A percentile compares a stretch with the other conserved stretches of the same genome.
Conservation (phyloP, 805 yeast species). For the Dipodascus albidus region DNA sequence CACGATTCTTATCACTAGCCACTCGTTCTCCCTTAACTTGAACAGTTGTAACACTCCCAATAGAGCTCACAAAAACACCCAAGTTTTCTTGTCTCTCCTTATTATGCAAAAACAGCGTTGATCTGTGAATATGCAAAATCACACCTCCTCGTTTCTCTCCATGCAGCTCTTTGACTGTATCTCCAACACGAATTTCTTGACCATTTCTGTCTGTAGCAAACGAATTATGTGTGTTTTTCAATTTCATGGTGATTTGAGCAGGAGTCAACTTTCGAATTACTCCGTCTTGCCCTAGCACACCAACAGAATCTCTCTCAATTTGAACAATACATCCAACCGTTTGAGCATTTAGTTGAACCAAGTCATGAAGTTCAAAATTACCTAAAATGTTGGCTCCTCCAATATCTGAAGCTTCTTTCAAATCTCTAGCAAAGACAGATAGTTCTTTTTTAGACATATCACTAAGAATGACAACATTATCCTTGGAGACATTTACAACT, state of each 20-base stretch:
- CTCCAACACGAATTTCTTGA: constrained; percentile 77
- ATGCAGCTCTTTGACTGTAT: constrained; percentile 72
- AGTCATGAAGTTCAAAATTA: constrained; percentile 75
- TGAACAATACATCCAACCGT: constrained; percentile 81
- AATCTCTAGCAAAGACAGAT: constrained; percentile 83
- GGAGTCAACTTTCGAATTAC: constrained; percentile 62
- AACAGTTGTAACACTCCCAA: constrained; percentile 68
- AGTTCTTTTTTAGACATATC: constrained; percentile 84
- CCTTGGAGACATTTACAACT: constrained; percentile 71
- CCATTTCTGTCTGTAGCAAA: constrained; percentile 84
- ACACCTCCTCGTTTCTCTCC: constrained; percentile 86
- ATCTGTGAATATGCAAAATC: constrained; percentile 76
- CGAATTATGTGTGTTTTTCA: constrained; percentile 38
- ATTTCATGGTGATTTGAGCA: constrained; percentile 69
- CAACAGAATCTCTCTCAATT: constrained; percentile 79
- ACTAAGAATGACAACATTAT: constrained; percentile 79
- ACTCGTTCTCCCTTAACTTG: constrained; percentile 70
- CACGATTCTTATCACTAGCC: constrained; percentile 60
- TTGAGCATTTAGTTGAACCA: constrained; percentile 78
- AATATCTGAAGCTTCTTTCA: constrained; percentile 86
- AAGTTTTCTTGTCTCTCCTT: constrained; percentile 72
- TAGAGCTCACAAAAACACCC: constrained; percentile 79
- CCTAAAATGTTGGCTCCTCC: constrained; percentile 62
- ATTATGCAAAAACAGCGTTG: constrained; percentile 67
- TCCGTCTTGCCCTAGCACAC: constrained; percentile 74